A percentile compares a stretch with the other conserved stretches of the same genome.
Evolutionary conservation across 2,329 filamentous ascomycete species (phyloP).

Genomic region (Aureobasidium melanogenum): DNA sequence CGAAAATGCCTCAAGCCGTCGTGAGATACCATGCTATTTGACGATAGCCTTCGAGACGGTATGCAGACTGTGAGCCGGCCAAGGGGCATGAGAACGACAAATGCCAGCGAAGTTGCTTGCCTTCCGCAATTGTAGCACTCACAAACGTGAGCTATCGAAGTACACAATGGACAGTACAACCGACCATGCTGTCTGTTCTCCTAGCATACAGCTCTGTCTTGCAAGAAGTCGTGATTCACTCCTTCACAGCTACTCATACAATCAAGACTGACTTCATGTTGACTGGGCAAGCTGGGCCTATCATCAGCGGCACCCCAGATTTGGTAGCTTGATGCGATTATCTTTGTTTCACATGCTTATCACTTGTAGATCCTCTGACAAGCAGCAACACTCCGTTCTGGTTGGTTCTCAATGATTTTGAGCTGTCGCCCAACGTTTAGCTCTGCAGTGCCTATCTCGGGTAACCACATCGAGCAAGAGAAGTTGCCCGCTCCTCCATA

Average conservation of each 20-base stretch:
- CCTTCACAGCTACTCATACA: neutral
- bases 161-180: no score
- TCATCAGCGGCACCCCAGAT: neutral
- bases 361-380: neutral
- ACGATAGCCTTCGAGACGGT: neutral
- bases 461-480: neutral
- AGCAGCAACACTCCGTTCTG: neutral
- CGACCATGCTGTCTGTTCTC: no score
- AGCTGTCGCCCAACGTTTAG: neutral
- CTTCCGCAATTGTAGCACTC: no score
- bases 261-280: neutral
- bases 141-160: no score
- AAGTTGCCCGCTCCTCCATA: neutral
- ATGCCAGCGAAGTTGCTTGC: no score
- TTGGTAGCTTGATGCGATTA: neutral
- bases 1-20: neutral
- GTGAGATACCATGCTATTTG: neutral
- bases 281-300: no score
- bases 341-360: neutral
- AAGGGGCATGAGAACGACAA: neutral
- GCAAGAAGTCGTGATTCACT: no score
- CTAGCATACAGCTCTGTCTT: no score
- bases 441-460: conserved; percentile 1
- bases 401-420: neutral
- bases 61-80: neutral